A percentile compares a stretch with the other conserved stretches of the same genome.
Conservation (phyloP, 2,329 filamentous ascomycete species). For the Beauveria brongniartii region DNA sequence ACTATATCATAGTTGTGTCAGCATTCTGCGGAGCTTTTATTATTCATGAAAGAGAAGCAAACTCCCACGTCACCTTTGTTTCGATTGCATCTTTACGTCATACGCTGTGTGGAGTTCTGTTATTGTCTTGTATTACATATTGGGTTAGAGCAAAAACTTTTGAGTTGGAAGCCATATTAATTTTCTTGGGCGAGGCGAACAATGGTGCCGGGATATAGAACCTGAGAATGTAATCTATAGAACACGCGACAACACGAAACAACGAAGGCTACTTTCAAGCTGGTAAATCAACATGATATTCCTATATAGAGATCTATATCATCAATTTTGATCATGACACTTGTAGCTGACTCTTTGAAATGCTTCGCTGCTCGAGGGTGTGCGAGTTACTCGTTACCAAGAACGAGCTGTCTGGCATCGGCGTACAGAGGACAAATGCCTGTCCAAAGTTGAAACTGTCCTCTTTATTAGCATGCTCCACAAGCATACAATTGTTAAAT, state of each 20-base stretch:
- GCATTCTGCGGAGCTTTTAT: neutral
- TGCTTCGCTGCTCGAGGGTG: too few species aligned
- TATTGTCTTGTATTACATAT: neutral
- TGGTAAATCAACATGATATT: neutral
- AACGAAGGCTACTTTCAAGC: neutral
- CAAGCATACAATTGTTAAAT: neutral
- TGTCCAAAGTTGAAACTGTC: slow-evolving; percentile 74
- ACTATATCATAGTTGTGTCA: slow-evolving; percentile 1
- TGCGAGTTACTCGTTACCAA: slow-evolving; percentile 24
- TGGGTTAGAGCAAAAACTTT: neutral
- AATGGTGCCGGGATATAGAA: neutral
- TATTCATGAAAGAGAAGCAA: neutral
- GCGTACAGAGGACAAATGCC: slow-evolving; percentile 67
- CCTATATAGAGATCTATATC: neutral
- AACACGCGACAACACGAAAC: neutral
- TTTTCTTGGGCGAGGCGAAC: neutral
- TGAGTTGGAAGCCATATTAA: neutral
- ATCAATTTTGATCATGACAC: too few species aligned
- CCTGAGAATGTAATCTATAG: neutral
- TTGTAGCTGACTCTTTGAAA: too few species aligned
- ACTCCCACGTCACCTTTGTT: neutral
- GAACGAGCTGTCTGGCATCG: slow-evolving; percentile 55
- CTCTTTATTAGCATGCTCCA: slow-evolving; percentile 15
- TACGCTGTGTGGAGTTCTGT: neutral
- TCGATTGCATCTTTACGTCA: neutral